Conservation (phyloP, 2,329 filamentous ascomycete species). For the Ophiostoma angusticollis region DNA sequence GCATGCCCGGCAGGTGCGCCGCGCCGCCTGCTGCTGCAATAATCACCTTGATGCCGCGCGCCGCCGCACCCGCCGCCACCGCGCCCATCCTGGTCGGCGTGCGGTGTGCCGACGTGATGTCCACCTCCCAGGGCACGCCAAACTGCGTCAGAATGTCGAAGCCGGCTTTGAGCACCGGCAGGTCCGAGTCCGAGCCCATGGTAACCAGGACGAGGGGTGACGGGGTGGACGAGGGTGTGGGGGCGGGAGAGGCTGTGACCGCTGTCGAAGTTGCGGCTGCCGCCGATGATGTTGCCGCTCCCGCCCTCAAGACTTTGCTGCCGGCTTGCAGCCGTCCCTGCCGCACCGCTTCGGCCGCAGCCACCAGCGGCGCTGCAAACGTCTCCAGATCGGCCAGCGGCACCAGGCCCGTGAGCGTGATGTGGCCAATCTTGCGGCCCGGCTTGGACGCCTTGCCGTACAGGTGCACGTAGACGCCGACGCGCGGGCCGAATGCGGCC, state of each 20-base stretch:
- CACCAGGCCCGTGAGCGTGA: slow-evolving; percentile 66
- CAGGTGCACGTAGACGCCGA: slow-evolving; percentile 57
- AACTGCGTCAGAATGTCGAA: slow-evolving; percentile 57
- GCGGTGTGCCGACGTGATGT: slow-evolving; percentile 70
- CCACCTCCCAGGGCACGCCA: slow-evolving; percentile 55
- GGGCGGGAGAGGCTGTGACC: too few species aligned
- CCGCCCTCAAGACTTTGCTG: slow-evolving; percentile 25
- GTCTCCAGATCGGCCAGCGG: slow-evolving; percentile 42
- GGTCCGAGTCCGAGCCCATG: slow-evolving; percentile 74
- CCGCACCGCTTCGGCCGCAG: slow-evolving; percentile 46
- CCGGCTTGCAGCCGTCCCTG: slow-evolving; percentile 36
- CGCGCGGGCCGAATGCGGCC: slow-evolving; percentile 24
- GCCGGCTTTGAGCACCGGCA: slow-evolving; percentile 52
- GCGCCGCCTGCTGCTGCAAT: slow-evolving; percentile 67
- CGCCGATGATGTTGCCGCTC: slow-evolving; percentile 12
- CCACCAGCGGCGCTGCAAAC: slow-evolving; percentile 55
- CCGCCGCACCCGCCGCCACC: slow-evolving; percentile 50
- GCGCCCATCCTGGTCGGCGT: slow-evolving; percentile 59
- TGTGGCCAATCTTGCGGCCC: slow-evolving; percentile 87
- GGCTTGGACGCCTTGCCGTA: slow-evolving; percentile 86
- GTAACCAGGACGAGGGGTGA: slow-evolving; percentile 61
- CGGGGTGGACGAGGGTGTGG: too few species aligned
- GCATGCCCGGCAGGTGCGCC: slow-evolving; percentile 63
- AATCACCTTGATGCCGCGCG: slow-evolving; percentile 56
- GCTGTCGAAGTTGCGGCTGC: background rate